A percentile compares a stretch with the other conserved stretches of the same genome.
Evolutionary conservation across 257 asterid genomes (phyloP).

Genomic region (Solanum ahanhuiri): DNA sequence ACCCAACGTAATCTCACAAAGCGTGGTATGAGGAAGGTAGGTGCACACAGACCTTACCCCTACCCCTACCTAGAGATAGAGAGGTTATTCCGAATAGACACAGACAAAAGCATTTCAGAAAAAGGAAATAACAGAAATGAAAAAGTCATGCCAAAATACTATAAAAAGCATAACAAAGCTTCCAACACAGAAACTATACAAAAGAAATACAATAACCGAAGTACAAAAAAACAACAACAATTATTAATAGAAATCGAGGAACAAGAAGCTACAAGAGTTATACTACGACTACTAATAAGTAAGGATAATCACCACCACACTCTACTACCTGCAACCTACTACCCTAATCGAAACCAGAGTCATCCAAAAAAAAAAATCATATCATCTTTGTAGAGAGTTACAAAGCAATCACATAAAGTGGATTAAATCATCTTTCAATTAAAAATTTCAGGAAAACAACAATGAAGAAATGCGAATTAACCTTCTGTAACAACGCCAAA

Average conservation of each 20-base stretch:
- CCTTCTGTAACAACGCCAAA: constrained; percentile 57
- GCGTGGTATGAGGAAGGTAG: not conserved
- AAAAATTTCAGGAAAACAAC: not conserved
- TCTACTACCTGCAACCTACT: not conserved
- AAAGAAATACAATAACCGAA: not conserved
- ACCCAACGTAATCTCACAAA: not conserved
- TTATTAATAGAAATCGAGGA: not conserved
- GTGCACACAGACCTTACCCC: not conserved
- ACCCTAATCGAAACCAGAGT: not conserved
- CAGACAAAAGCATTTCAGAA: not conserved
- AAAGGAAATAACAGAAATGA: not conserved
- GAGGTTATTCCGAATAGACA: not conserved
- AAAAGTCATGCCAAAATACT: not conserved
- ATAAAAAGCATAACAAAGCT: not conserved
- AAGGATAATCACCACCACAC: not conserved
- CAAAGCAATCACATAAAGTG: not conserved
- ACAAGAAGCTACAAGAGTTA: not conserved
- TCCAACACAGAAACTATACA: not conserved
- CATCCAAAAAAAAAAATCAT: not conserved
- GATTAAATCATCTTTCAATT: not conserved
- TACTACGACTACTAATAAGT: not conserved
- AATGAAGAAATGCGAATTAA: not conserved
- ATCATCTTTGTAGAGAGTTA: not conserved
- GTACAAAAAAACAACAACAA: not conserved
- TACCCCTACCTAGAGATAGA: not conserved